phyloP scores from a whole-genome alignment of 2,329 filamentous ascomycete genomes.

The Corynespora cassiicola region DNA sequence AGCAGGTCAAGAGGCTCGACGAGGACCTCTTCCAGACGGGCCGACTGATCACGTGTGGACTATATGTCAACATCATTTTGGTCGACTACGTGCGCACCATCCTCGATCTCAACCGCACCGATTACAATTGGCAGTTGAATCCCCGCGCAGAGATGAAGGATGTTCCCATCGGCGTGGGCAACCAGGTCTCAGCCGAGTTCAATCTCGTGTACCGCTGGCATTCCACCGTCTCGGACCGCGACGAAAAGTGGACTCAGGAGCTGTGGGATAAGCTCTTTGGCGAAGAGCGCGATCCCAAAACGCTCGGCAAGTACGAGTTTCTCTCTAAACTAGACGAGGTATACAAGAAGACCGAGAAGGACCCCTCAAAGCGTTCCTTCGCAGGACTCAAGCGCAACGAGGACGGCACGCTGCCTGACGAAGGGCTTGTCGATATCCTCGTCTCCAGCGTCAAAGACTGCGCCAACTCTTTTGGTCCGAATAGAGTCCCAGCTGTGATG shows the following conservation, averaged over 20 bases:
- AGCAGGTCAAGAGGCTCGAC: slow-evolving; percentile 40
- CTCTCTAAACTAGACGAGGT: slow-evolving; percentile 68
- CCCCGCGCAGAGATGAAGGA: slow-evolving; percentile 71
- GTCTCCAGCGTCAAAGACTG: slow-evolving; percentile 75
- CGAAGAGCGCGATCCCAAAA: slow-evolving; percentile 59
- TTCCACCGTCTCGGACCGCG: slow-evolving; percentile 75
- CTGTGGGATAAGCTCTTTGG: slow-evolving; percentile 46
- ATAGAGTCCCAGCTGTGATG: slow-evolving; percentile 76
- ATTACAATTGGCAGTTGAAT: slow-evolving; percentile 83
- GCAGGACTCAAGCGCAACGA: slow-evolving; percentile 67
- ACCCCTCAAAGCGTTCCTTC: slow-evolving; percentile 74
- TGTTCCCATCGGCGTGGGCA: slow-evolving; percentile 76
- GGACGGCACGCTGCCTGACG: slow-evolving; percentile 75
- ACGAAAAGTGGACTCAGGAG: slow-evolving; percentile 81
- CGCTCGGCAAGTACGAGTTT: slow-evolving; percentile 66
- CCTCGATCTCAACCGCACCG: slow-evolving; percentile 67
- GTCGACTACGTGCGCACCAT: slow-evolving; percentile 63
- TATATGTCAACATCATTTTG: slow-evolving; percentile 62
- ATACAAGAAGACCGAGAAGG: slow-evolving; percentile 65
- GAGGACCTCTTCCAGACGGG: slow-evolving; percentile 60
- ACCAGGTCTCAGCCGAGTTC: slow-evolving; percentile 86
- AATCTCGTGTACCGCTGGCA: slow-evolving; percentile 91
- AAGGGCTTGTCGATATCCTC: slow-evolving; percentile 76
- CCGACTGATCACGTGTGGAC: slow-evolving; percentile 58
- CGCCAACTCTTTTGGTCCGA: slow-evolving; percentile 65